phyloP scores from a whole-genome alignment of 768 basidiomycete genomes.

The Trametes sanguinea region DNA sequence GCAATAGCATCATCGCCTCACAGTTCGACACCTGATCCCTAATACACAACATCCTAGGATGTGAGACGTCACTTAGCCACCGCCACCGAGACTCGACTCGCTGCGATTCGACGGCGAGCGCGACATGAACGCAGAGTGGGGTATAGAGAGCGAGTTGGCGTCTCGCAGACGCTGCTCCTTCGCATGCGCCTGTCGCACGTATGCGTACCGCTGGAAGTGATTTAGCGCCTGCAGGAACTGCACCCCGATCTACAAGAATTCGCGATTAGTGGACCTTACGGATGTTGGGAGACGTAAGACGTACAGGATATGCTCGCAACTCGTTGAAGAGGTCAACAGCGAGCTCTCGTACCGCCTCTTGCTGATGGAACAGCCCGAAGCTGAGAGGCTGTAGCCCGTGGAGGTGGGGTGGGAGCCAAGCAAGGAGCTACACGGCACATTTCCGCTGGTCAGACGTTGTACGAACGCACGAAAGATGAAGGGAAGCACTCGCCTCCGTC shows the following conservation, averaged over 20 bases:
- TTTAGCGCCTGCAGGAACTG: slow-evolving; percentile 79
- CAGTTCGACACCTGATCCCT: too few relatives aligned
- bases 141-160: slow-evolving; percentile 39
- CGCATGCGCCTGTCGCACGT: slow-evolving; percentile 78
- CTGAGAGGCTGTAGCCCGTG: slow-evolving; percentile 86
- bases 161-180: slow-evolving; percentile 48
- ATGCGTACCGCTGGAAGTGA: slow-evolving; percentile 88
- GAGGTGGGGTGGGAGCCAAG: slow-evolving; percentile 69
- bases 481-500: slow-evolving; percentile 63
- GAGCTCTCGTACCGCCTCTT: slow-evolving; percentile 69
- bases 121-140: slow-evolving; percentile 31
- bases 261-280: too few relatives aligned
- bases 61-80: slow-evolving; percentile 3
- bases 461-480: neutral
- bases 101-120: slow-evolving; percentile 50
- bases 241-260: slow-evolving; percentile 62
- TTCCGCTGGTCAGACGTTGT: neutral
- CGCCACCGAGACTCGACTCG: slow-evolving; percentile 43
- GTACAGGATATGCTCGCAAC: slow-evolving; percentile 73
- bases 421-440: slow-evolving; percentile 65
- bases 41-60: neutral
- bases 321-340: slow-evolving; percentile 86
- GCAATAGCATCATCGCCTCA: too few relatives aligned
- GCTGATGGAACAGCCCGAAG: slow-evolving; percentile 90
- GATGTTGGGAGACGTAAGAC: slow-evolving; percentile 26